Conservation (phyloP, 768 basidiomycete species). For the Leccinum sublutescens region DNA sequence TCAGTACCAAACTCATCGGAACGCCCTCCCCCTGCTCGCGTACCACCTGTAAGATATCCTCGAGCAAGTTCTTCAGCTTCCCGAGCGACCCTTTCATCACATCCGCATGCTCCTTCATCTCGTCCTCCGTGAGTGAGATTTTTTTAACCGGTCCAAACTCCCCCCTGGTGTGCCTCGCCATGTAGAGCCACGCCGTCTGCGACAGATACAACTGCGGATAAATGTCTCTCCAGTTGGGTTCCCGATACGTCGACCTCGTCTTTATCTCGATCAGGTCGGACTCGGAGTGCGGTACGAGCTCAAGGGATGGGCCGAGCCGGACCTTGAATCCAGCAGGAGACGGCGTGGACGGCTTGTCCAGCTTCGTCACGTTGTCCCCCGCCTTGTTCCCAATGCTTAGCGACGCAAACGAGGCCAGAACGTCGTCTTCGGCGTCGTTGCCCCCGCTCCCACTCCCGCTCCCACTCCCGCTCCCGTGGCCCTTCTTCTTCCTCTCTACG, state of each 20-base stretch:
- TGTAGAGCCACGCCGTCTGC: conserved; percentile 58
- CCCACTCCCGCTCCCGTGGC: no score
- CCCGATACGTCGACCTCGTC: conserved; percentile 28
- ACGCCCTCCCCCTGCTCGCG: conserved; percentile 51
- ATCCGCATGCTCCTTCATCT: conserved; percentile 23
- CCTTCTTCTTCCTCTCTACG: conserved; percentile 12
- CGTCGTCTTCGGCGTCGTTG: conserved; percentile 24
- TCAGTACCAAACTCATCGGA: conserved; percentile 55
- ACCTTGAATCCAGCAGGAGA: conserved; percentile 17
- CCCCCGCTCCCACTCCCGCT: no score
- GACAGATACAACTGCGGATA: conserved; percentile 71
- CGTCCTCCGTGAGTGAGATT: conserved; percentile 34
- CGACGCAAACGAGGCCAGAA: conserved; percentile 28
- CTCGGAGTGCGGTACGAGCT: conserved; percentile 33
- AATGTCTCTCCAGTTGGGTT: conserved; percentile 55
- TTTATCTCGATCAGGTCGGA: conserved; percentile 34
- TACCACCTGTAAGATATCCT: conserved; percentile 46
- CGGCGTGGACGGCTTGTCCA: not conserved
- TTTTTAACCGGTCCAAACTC: conserved; percentile 51
- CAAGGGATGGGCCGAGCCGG: conserved; percentile 24
- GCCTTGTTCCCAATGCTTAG: conserved; percentile 17
- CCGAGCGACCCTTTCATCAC: conserved; percentile 20
- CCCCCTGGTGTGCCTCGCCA: conserved; percentile 58
- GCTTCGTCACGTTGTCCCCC: not conserved
- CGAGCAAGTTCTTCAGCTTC: conserved; percentile 29